Percentiles rank a stretch among this genome's conserved stretches.
These are phyloP conservation scores for Jamesozyma spencerorum DNA, from an alignment of 805 yeast species.

Conservation along the genomic window DNA sequence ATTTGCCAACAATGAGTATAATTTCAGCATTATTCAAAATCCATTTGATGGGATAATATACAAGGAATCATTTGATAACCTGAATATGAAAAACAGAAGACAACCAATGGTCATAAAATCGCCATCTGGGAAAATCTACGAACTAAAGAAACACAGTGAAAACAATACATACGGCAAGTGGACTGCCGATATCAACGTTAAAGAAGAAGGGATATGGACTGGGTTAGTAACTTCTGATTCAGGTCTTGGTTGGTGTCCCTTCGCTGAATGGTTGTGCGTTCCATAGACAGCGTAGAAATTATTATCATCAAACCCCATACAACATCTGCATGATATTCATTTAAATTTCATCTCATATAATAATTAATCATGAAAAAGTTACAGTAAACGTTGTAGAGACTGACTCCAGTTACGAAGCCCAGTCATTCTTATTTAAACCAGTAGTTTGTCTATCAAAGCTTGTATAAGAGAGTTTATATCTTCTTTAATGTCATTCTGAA, in stretches of 20 bases:
- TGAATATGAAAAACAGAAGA: slow-evolving; percentile 27
- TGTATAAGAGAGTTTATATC: too few relatives aligned
- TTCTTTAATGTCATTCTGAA: too few relatives aligned
- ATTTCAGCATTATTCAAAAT: slow-evolving; percentile 54
- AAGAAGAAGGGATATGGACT: slow-evolving; percentile 75
- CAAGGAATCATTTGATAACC: slow-evolving; percentile 5
- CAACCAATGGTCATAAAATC: slow-evolving; percentile 65
- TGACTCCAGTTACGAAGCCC: too few relatives aligned
- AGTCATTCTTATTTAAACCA: too few relatives aligned
- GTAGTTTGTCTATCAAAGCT: too few relatives aligned
- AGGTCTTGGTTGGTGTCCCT: slow-evolving; percentile 74
- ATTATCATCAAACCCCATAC: too few relatives aligned
- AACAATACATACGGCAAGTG: slow-evolving; percentile 44
- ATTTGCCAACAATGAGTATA: slow-evolving; percentile 47
- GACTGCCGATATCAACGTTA: slow-evolving; percentile 50
- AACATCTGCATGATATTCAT: too few relatives aligned
- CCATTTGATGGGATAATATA: slow-evolving; percentile 44
- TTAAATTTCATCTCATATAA: too few relatives aligned
- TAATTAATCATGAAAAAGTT: too few relatives aligned
- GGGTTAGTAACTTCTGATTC: slow-evolving; percentile 72
- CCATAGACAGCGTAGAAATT: background rate
- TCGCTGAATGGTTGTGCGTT: slow-evolving; percentile 80
- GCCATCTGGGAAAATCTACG: slow-evolving; percentile 72
- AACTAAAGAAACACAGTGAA: slow-evolving; percentile 44
- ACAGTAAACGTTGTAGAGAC: too few relatives aligned